Evolutionary conservation across 140 eudicot genomes (phyloP), one percentile per base, ranked within the genome.

Genomic region (Flaveria floridana): DNA sequence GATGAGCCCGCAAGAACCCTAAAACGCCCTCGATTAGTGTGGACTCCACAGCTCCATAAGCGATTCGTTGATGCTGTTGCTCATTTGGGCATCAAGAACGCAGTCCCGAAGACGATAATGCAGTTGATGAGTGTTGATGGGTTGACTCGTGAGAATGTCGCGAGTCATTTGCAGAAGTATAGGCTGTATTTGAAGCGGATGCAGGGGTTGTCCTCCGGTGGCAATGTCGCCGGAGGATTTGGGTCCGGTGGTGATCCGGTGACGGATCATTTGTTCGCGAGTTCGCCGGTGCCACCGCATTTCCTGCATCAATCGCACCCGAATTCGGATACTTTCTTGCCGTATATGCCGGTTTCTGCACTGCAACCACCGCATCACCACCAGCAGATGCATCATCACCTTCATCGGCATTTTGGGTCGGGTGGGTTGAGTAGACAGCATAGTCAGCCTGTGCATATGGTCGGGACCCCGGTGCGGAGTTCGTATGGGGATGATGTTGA

Each of bases 31-130:
- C 84, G 99, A 16, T 85, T 94, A 0, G 99, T 94, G 19, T 94
- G 99, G 99, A 94, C 99, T 7, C 99, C 99, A 7, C 99, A 90
- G 83, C 92, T 94, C 20, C 99, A 94, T 82, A 94, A 88, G 77
- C 76, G 99, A 51, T 94, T 94, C 71, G 99, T 94, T 51, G 99
- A 94, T 52, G 99, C 99, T 0, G 99, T 94, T 68, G 99, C 96
- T 65, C 97, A 94, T 67, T 55, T 94, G 57, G 99, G 99, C 68
- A 90, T 94, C 76, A 90, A 91, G 65, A 91, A 94, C 77, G 99
- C 99, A 14, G 99, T 94, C 19, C 99, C 99, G n/a, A 93, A 93
- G 81, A 93, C 99, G 1, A 93, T 93, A 82, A 93, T 93, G 99
- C 96, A 88, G 88, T 84, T 93, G 30, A 93, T 93, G 99, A 90